phyloP scores from a whole-genome alignment of 176 grass and related monocot species.

The Carex littledalei region DNA sequence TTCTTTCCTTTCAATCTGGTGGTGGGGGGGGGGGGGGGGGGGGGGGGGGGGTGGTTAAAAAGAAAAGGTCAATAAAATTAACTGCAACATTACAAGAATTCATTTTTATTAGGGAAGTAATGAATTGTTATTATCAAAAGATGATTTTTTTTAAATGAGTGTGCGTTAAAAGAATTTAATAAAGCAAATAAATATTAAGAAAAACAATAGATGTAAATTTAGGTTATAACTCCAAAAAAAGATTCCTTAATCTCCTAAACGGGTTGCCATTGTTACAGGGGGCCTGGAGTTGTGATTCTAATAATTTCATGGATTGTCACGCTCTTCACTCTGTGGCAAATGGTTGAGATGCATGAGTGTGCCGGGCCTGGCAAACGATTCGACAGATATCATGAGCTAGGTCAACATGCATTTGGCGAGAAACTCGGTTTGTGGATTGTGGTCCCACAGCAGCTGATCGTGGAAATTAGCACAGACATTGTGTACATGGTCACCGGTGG shows the following conservation, averaged over 20 bases:
- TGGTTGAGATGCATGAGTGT: slow-evolving; percentile 3
- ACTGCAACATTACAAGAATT: too few species aligned
- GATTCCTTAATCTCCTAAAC: not conserved
- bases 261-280: not conserved
- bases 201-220: not conserved
- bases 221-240: not conserved
- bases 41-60: not conserved
- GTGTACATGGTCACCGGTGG: slow-evolving; percentile 74
- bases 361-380: not conserved
- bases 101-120: not conserved
- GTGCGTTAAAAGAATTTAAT: not conserved
- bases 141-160: not conserved
- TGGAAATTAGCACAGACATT: slow-evolving; percentile 39
- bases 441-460: slow-evolving; percentile 47
- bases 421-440: slow-evolving; percentile 41
- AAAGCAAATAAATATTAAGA: not conserved
- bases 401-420: not conserved
- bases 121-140: not conserved
- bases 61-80: not conserved
- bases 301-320: not conserved
- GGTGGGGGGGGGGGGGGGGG: too few species aligned
- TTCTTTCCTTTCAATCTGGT: not conserved
- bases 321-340: slow-evolving; percentile 7
- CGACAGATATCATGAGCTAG: not conserved
- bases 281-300: not conserved